phyloP scores from a whole-genome alignment of 805 yeast species.

The Candida quercuum region DNA sequence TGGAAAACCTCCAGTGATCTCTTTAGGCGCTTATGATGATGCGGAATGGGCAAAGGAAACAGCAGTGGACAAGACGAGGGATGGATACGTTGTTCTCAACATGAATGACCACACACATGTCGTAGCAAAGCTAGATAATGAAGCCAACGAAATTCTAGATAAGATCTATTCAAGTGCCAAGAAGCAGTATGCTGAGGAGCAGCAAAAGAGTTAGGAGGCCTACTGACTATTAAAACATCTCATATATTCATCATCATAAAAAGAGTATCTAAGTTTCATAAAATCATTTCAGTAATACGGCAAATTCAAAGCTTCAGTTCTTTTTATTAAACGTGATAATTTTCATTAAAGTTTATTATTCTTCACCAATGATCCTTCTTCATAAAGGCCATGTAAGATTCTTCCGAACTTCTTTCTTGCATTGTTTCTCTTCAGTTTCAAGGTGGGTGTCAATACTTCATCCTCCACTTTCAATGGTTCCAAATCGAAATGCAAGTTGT shows the following conservation, averaged over 20 bases:
- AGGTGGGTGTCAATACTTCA: slow-evolving; percentile 64
- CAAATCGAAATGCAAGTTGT: slow-evolving; percentile 45
- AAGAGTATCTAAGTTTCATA: too few species aligned
- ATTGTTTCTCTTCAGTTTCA: slow-evolving; percentile 47
- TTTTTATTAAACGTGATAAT: not conserved
- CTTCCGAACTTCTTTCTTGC: slow-evolving; percentile 40
- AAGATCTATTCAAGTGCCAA: slow-evolving; percentile 43
- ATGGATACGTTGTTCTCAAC: slow-evolving; percentile 38
- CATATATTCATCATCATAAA: not conserved
- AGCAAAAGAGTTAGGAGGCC: not conserved
- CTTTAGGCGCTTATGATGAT: slow-evolving; percentile 41
- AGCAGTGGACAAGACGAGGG: slow-evolving; percentile 36
- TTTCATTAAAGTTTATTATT: slow-evolving; percentile 16
- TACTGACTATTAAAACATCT: not conserved
- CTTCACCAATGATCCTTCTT: slow-evolving; percentile 40
- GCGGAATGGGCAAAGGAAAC: slow-evolving; percentile 49
- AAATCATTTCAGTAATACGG: too few species aligned
- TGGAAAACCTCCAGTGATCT: slow-evolving; percentile 42
- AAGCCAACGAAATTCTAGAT: slow-evolving; percentile 35
- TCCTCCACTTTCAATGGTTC: slow-evolving; percentile 60
- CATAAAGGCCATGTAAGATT: slow-evolving; percentile 39
- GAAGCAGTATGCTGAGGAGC: slow-evolving; percentile 17
- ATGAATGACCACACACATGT: slow-evolving; percentile 37
- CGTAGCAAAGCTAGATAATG: slow-evolving; percentile 37
- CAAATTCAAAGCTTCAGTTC: too few species aligned